Evolutionary conservation across 2,329 filamentous ascomycete species (phyloP), one percentile per base, ranked within the genome.

Genomic region (Leptographium flavum): DNA sequence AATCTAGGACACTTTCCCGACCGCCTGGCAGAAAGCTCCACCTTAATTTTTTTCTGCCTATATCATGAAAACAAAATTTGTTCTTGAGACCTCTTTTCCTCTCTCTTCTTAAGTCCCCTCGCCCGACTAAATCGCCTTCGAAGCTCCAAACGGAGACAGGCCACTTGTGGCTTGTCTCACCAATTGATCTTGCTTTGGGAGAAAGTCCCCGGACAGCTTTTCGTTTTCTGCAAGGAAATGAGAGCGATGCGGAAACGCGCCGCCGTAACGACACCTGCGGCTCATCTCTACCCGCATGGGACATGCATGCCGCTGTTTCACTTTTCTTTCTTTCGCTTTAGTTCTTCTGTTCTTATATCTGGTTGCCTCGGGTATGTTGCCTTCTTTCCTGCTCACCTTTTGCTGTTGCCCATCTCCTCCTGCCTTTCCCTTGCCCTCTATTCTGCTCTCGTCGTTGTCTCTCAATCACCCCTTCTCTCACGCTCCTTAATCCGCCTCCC

Each of bases 71-170:
- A 51, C 1, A 52, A 50, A 51, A 46, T 44, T 43, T 47, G 42
- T 43, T 38, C 31, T 19, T 22, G 11, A 30, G 21, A 27, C 13
- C 5, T 8, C 42, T 35, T 39, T 39, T 21, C 49, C 38, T 37
- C 57, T 51, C 55, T 53, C 46, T 51, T 58, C 56, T 56, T 62
- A 67, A 69, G 76, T 77, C 79, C 81, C 79, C 87, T 94, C 88
- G 88, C 75, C 88, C 87, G 79, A 95, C 50, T 87, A 87, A 87
- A 94, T 95, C 90, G 90, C 88, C 83, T 80, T 94, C 87, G 83
- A 94, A 95, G 90, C 88, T 87, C 87, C 85, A 82, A 70, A 94
- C 86, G 82, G 86, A 83, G 72, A 76, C 60, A 57, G 56, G 58
- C 61, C 56, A 56, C 57, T 66, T 4, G 21, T 25, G 36, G 33